Evolutionary conservation across 352 stramenopile genomes (phyloP).

Genomic region (Pythium folliculosum): DNA sequence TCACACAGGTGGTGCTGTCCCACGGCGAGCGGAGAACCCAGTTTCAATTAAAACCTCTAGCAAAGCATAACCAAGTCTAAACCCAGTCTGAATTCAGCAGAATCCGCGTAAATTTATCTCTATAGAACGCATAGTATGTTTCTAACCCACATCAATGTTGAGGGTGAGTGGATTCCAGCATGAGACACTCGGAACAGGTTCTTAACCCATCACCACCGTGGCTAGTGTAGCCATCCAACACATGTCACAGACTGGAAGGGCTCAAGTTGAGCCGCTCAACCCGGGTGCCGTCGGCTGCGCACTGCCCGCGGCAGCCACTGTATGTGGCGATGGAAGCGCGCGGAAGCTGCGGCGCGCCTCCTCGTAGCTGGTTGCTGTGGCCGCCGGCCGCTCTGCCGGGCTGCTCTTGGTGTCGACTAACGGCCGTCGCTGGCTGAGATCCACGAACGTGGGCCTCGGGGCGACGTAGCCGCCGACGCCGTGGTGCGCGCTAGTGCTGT

Average conservation of each 20-base stretch:
- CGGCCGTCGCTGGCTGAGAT: conserved; percentile 18
- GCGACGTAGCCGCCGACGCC: conserved; percentile 14
- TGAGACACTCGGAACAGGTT: conserved; percentile 12
- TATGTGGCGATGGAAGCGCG: conserved; percentile 40
- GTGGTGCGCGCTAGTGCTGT: not conserved
- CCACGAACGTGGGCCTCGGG: conserved; percentile 19
- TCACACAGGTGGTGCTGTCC: conserved; percentile 25
- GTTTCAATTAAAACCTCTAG: too few species aligned
- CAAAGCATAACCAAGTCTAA: conserved; percentile 7
- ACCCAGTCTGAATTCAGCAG: too few species aligned
- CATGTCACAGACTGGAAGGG: conserved; percentile 3
- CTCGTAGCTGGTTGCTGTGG: conserved; percentile 51
- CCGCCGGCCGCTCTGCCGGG: not conserved
- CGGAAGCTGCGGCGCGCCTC: conserved; percentile 56
- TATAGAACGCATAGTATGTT: not conserved
- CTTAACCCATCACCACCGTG: not conserved
- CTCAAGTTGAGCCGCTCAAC: conserved; percentile 16
- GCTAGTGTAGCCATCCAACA: conserved; percentile 16
- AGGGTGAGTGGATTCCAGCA: not conserved
- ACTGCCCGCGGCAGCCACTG: not conserved
- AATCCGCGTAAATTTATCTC: not conserved
- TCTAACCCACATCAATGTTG: too few species aligned
- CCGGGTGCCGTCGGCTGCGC: too few species aligned
- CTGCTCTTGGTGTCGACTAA: conserved; percentile 11
- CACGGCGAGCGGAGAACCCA: conserved; percentile 1